Evolutionary conservation across 2,329 filamentous ascomycete genomes (phyloP).

Genomic region (Plectosphaerella cucumerina): DNA sequence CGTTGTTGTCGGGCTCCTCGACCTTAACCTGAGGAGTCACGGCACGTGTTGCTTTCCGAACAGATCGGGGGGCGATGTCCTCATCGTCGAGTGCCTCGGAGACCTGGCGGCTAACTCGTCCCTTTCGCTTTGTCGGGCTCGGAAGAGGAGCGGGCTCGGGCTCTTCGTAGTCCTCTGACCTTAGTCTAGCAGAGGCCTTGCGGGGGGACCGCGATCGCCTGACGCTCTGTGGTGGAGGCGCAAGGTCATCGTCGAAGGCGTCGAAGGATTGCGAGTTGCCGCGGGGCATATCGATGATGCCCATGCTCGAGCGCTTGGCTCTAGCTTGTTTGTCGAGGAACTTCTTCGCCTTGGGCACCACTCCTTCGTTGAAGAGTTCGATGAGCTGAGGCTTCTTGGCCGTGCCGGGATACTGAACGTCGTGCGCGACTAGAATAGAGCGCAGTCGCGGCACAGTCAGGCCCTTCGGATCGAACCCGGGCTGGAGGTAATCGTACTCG

Average conservation of each 20-base stretch:
- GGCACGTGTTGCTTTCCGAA: slow-evolving; percentile 47
- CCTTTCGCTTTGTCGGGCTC: slow-evolving; percentile 51
- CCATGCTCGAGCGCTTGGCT: slow-evolving; percentile 81
- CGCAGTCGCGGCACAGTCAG: slow-evolving; percentile 86
- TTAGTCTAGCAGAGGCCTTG: slow-evolving; percentile 47
- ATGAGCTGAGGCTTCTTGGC: slow-evolving; percentile 91
- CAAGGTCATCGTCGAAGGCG: slow-evolving; percentile 53
- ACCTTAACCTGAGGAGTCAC: slow-evolving; percentile 48
- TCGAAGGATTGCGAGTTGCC: slow-evolving; percentile 63
- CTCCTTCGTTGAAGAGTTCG: slow-evolving; percentile 73
- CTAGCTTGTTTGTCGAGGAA: slow-evolving; percentile 70
- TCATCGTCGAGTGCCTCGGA: slow-evolving; percentile 50
- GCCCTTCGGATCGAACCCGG: slow-evolving; percentile 77
- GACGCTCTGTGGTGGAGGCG: slow-evolving; percentile 42
- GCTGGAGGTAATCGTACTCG: slow-evolving; percentile 73
- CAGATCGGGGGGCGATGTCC: slow-evolving; percentile 33
- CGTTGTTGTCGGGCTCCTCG: slow-evolving; percentile 46
- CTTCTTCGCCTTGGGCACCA: slow-evolving; percentile 73
- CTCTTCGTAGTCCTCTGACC: slow-evolving; percentile 43
- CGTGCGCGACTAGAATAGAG: slow-evolving; percentile 86
- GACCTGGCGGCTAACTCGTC: slow-evolving; percentile 51
- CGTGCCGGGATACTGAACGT: slow-evolving; percentile 77
- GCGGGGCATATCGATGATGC: slow-evolving; percentile 61
- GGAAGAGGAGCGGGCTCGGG: slow-evolving; percentile 21
- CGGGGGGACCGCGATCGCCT: slow-evolving; percentile 52